A percentile compares a stretch with the other conserved stretches of the same genome.
Conservation (phyloP, 2,329 filamentous ascomycete species). For the Aspergillus pseudoterreus region DNA sequence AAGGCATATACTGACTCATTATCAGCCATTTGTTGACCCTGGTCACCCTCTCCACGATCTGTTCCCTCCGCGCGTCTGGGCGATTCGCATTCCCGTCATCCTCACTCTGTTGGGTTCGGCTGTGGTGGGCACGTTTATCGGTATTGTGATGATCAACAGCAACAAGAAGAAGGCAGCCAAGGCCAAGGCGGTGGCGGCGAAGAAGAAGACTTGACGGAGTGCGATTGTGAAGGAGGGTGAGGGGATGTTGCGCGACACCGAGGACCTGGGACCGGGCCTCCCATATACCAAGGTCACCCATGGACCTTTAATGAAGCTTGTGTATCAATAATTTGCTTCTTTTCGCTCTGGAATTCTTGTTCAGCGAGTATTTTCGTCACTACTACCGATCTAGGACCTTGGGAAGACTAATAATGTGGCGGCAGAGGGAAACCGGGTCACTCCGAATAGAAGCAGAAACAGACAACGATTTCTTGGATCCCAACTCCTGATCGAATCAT, state of each 20-base stretch:
- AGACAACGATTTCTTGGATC: no score
- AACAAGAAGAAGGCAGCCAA: slow-evolving; percentile 97
- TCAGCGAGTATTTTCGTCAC: not conserved
- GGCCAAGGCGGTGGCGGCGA: slow-evolving; percentile 72
- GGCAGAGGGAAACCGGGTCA: no score
- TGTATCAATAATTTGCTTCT: not conserved
- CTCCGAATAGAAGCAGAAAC: no score
- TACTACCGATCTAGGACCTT: no score
- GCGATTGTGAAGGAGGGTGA: not conserved
- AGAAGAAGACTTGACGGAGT: slow-evolving; percentile 74
- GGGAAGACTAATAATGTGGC: no score
- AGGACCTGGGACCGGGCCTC: no score
- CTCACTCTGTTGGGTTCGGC: slow-evolving; percentile 87
- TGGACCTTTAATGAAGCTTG: not conserved
- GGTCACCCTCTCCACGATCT: slow-evolving; percentile 90
- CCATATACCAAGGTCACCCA: no score
- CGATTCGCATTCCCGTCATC: slow-evolving; percentile 96
- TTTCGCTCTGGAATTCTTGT: not conserved
- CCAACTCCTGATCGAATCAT: not conserved
- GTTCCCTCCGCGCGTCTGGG: slow-evolving; percentile 97
- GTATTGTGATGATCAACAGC: slow-evolving; percentile 97
- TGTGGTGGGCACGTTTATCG: slow-evolving; percentile 92
- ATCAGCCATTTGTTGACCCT: slow-evolving; percentile 91
- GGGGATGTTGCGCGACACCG: no score
- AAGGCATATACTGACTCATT: slow-evolving; percentile 1